Percentiles rank a stretch among this genome's conserved stretches.
Evolutionary conservation across 139 green algal species (phyloP).

Genomic region (Asterochloris erici): DNA sequence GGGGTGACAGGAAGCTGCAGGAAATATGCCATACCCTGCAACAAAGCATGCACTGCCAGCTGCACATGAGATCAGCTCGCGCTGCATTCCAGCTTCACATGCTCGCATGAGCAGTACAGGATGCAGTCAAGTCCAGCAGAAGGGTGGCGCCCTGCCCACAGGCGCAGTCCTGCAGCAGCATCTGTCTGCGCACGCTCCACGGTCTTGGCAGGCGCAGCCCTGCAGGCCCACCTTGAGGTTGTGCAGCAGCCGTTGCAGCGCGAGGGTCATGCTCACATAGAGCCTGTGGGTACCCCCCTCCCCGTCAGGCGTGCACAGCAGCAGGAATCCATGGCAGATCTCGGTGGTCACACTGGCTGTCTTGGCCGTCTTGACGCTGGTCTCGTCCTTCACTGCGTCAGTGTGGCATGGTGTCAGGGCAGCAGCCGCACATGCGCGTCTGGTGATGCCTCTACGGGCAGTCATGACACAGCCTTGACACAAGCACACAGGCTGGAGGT

Average conservation of each 20-base stretch:
- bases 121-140: not conserved
- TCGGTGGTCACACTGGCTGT: conserved; percentile 41
- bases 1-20: not conserved
- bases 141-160: not conserved
- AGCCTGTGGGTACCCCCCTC: conserved; percentile 31
- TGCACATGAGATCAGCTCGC: not conserved
- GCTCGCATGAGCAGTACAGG: not conserved
- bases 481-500: not conserved
- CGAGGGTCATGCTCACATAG: conserved; percentile 30
- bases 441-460: not conserved
- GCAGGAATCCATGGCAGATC: conserved; percentile 43
- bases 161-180: not conserved
- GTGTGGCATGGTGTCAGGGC: not conserved
- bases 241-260: conserved; percentile 16
- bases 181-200: not conserved
- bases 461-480: not conserved
- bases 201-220: not conserved
- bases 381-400: not conserved
- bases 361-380: conserved; percentile 37
- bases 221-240: not conserved
- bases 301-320: conserved; percentile 40
- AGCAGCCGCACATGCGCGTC: not conserved
- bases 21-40: not conserved
- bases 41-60: not conserved
- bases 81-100: not conserved